These are phyloP conservation scores for Sarocladium kiliense DNA, from an alignment of 2,329 filamentous ascomycete genomes.

Conservation along the genomic window DNA sequence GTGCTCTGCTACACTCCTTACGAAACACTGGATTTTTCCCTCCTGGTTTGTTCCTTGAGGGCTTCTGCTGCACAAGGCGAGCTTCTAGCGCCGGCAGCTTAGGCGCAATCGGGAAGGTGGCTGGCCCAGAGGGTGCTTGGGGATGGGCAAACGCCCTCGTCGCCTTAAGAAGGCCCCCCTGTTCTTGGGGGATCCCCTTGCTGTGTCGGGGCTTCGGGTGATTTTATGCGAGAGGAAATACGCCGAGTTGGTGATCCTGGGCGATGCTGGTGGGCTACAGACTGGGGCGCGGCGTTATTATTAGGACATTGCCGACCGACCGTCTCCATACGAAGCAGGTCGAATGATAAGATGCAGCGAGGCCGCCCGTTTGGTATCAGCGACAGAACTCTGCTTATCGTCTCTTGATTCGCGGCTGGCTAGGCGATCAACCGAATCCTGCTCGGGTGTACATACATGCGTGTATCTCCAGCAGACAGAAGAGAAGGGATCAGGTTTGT, in stretches of 20 bases:
- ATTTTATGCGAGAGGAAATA: neutral
- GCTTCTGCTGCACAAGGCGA: conserved; percentile 1
- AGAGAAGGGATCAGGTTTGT: too few species aligned
- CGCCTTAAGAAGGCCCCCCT: neutral
- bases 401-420: too few species aligned
- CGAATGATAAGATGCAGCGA: neutral
- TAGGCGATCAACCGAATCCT: too few species aligned
- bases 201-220: neutral
- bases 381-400: too few species aligned
- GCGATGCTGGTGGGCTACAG: neutral
- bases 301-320: neutral
- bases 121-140: neutral
- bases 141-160: neutral
- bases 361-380: neutral
- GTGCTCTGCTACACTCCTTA: neutral
- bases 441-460: too few species aligned
- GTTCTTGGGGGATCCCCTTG: neutral
- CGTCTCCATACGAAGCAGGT: too few species aligned
- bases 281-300: neutral
- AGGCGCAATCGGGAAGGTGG: conserved; percentile 8
- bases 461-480: too few species aligned
- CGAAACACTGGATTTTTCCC: neutral
- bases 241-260: neutral
- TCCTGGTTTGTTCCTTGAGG: neutral
- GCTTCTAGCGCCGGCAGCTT: conserved; percentile 9